Base-by-base conservation (phyloP, 352 stramenopile genomes). In the Phytophthora podocarpi region DNA sequence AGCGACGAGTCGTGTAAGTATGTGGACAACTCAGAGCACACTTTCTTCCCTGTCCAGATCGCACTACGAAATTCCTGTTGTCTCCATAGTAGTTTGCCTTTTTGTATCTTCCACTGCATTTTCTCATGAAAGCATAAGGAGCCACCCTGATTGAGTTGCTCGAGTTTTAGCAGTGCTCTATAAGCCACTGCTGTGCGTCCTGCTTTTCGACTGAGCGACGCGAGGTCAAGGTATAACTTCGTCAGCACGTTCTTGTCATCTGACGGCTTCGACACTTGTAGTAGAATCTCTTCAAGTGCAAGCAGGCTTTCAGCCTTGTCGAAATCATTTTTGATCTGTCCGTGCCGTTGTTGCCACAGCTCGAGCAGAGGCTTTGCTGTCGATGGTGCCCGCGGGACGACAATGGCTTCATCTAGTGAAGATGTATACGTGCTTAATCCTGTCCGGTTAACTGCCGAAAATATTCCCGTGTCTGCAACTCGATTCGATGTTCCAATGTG, bases 11-110 rank as follows among this genome's bases (percentile, higher is more conserved):
- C 52, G 10, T 76, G 15, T 30, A 86, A 46, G 26, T 57, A 51
- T 35, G 11, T 20, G 8, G 65, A 58, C 23, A 93, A 18, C 13
- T 92, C 81, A 4, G 50, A 61, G 13, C 65, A 72, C 16, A 92
- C 50, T 3, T 81, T 65, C 30, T 94, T 89, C 0, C 81, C 83
- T 2, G 76, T 80, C 76, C 73, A 90, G 27, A 96, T 89, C 11
- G 85, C 85, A 68, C 84, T 92, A 2, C 81, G 70, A 15, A 67
- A 62, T 47, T 96, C 87, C 12, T 77, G 70, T 23, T 93, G 78
- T n/a, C 64, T 83, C 83, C 85, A 96, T 9, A 93, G 57, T 11
- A 95, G 53, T 53, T 92, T 91, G 2, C 85, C 81, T 23, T 88
- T 89, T 51, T 95, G 75, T 59, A 93, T 81, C 21, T 83, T 78